These are phyloP conservation scores for Trypethelium eluteriae DNA, from an alignment of 495 filamentous ascomycete species.

Conservation along the genomic window DNA sequence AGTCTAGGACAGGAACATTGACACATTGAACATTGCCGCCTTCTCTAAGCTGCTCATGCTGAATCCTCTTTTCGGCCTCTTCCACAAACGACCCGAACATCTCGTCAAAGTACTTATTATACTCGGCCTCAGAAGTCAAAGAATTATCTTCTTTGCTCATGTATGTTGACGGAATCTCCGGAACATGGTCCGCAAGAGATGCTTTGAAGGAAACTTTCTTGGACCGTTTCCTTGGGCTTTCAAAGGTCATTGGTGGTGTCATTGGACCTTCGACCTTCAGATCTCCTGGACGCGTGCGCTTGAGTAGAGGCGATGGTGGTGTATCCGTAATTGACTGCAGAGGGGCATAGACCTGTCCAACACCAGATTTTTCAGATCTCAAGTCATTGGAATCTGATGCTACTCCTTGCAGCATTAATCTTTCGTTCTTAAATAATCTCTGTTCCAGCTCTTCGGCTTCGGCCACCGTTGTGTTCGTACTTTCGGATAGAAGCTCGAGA, in stretches of 20 bases:
- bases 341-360: constrained; percentile 16
- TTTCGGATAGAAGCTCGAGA: constrained; percentile 49
- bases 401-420: constrained; percentile 19
- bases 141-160: constrained; percentile 23
- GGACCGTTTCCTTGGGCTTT: constrained; percentile 28
- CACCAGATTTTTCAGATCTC: constrained; percentile 18
- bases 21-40: constrained; percentile 51
- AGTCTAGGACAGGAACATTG: constrained; percentile 53
- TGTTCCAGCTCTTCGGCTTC: constrained; percentile 46
- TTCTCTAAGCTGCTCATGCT: constrained; percentile 56
- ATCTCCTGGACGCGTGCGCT: constrained; percentile 30
- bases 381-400: constrained; percentile 17
- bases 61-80: constrained; percentile 38
- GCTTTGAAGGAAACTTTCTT: constrained; percentile 39
- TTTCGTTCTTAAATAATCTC: constrained; percentile 34
- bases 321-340: constrained; percentile 25
- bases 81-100: constrained; percentile 42
- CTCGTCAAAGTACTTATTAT: constrained; percentile 38
- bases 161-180: constrained; percentile 24
- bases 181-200: constrained; percentile 27
- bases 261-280: constrained; percentile 41
- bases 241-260: constrained; percentile 29
- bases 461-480: constrained; percentile 38
- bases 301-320: constrained; percentile 21
- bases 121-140: constrained; percentile 26